These are phyloP conservation scores for Dimargaris xerosporica DNA, from an alignment of 192 early-diverging fungal genomes.

Conservation along the genomic window DNA sequence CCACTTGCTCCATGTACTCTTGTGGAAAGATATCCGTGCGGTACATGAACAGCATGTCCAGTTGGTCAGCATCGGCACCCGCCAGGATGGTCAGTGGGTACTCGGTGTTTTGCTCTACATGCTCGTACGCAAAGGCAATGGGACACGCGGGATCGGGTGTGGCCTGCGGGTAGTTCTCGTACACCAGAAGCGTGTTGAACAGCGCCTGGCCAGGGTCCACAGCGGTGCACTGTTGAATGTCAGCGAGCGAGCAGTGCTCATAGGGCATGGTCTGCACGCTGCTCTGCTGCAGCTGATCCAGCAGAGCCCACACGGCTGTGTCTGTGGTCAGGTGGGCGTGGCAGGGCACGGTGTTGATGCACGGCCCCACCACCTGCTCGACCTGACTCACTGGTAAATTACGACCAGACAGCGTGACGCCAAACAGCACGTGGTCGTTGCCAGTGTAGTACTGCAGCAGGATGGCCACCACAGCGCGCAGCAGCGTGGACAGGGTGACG, in stretches of 20 bases:
- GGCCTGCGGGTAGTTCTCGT: neutral
- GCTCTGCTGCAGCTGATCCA: neutral
- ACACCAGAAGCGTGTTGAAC: conserved; percentile 3
- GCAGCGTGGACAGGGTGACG: neutral
- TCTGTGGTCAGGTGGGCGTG: neutral
- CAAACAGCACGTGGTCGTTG: neutral
- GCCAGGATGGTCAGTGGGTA: neutral
- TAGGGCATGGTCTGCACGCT: neutral
- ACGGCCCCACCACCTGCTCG: neutral
- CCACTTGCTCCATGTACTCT: neutral
- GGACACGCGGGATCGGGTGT: neutral
- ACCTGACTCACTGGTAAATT: neutral
- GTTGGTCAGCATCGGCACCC: neutral
- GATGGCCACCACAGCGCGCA: neutral
- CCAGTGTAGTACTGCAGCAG: conserved; percentile 8
- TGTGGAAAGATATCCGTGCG: neutral
- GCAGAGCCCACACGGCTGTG: neutral
- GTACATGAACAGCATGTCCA: neutral
- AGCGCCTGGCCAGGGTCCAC: neutral
- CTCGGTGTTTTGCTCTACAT: neutral
- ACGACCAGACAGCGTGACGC: conserved; percentile 2
- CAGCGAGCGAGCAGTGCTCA: neutral
- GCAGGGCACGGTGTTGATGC: conserved; percentile 11
- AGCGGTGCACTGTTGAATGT: neutral
- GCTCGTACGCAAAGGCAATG: neutral